Percentiles rank a stretch among this genome's conserved stretches.
Conservation (phyloP, 768 basidiomycete species). For the Asterophora parasitica region DNA sequence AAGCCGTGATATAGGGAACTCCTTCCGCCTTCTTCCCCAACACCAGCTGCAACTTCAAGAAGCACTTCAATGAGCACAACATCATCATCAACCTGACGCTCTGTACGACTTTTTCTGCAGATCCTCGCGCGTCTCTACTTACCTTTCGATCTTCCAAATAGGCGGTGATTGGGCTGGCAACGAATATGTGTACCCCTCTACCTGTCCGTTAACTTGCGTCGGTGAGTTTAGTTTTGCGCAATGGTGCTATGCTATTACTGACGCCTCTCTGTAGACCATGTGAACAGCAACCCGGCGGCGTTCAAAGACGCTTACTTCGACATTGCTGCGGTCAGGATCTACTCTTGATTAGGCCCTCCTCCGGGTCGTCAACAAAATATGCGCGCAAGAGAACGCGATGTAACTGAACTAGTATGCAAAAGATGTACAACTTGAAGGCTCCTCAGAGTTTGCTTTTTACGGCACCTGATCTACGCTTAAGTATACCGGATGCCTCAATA, state of each 20-base stretch:
- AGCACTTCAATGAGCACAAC: constrained; percentile 52
- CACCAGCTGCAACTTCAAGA: constrained; percentile 50
- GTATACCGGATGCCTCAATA: background rate
- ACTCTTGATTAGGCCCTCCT: constrained; percentile 12
- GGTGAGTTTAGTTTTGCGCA: constrained; percentile 40
- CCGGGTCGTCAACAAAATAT: no score
- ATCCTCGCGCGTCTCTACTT: background rate
- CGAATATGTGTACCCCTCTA: constrained; percentile 35
- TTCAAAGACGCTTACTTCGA: constrained; percentile 67
- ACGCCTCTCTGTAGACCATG: constrained; percentile 37
- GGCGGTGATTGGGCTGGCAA: constrained; percentile 57
- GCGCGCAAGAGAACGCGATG: no score
- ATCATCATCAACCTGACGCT: constrained; percentile 61
- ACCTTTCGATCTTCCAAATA: constrained; percentile 7
- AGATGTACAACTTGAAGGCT: no score
- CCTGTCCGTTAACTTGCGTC: constrained; percentile 53
- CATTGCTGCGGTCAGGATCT: constrained; percentile 48
- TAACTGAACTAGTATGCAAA: no score
- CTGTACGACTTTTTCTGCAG: constrained; percentile 21
- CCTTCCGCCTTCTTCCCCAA: constrained; percentile 59
- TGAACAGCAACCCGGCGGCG: constrained; percentile 55
- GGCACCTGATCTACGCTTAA: background rate
- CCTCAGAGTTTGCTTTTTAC: background rate
- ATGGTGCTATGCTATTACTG: background rate
- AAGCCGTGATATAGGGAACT: constrained; percentile 34